Evolutionary conservation across 495 filamentous ascomycete species (phyloP).

Genomic region (Penicillium longicatenatum): DNA sequence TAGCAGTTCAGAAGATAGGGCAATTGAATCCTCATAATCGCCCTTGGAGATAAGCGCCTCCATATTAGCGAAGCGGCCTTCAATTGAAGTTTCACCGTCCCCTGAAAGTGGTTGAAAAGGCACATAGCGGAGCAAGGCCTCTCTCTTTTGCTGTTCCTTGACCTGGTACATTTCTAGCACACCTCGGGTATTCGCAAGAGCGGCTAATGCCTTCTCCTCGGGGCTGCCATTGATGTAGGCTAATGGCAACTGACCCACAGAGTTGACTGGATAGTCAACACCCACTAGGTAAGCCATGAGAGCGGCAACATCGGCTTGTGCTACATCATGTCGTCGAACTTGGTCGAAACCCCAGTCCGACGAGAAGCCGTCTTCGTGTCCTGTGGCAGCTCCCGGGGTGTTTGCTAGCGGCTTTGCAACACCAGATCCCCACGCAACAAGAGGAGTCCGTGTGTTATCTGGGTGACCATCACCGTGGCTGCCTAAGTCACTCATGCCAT

Average conservation of each 20-base stretch:
- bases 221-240: slow-evolving; percentile 72
- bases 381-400: slow-evolving; percentile 56
- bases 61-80: slow-evolving; percentile 69
- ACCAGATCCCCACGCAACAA: slow-evolving; percentile 94
- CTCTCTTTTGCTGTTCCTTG: slow-evolving; percentile 85
- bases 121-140: slow-evolving; percentile 71
- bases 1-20: slow-evolving; percentile 72
- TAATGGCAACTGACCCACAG: slow-evolving; percentile 90
- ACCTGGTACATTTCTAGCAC: slow-evolving; percentile 96
- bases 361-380: slow-evolving; percentile 93
- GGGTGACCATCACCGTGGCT: slow-evolving; percentile 98
- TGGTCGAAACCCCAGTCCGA: slow-evolving; percentile 82
- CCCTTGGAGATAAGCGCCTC: slow-evolving; percentile 65
- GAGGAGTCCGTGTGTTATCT: slow-evolving; percentile 92
- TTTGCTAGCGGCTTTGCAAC: slow-evolving; percentile 72
- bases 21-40: slow-evolving; percentile 72
- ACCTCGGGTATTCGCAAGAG: slow-evolving; percentile 81
- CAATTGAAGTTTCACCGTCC: slow-evolving; percentile 58
- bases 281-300: slow-evolving; percentile 97
- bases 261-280: slow-evolving; percentile 91
- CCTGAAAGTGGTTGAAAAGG: slow-evolving; percentile 67
- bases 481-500: slow-evolving; percentile 99
- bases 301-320: slow-evolving; percentile 92
- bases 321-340: slow-evolving; percentile 84
- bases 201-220: slow-evolving; percentile 79